Evolutionary conservation across 2,329 filamentous ascomycete genomes (phyloP), one percentile per base, ranked within the genome.

Genomic region (Teratosphaeria destructans): DNA sequence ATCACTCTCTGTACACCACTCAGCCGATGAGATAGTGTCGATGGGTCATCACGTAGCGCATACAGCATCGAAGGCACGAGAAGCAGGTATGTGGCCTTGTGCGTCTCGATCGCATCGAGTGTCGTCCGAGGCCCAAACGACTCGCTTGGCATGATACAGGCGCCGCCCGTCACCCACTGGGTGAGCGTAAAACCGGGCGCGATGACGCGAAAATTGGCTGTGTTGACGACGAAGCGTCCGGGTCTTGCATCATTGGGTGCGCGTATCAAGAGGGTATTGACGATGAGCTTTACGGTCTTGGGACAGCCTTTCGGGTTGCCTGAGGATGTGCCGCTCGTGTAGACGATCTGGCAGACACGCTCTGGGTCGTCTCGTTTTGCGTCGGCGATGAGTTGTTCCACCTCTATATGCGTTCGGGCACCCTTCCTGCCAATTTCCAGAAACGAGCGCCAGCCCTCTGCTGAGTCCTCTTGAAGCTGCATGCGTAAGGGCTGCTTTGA

Each of bases 151-250:
- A 66, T 59, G 11, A 67, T 61, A 27, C 56, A 52, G 16, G 60
- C 56, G 8, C 58, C 65, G 8, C 65, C 65, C 26, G 54, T 57
- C 23, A 52, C 55, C 62, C 61, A 65, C 16, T 43, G 49, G 3
- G 57, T 37, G 1, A 62, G 19, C 35, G 62, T 59, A 5, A 63
- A 34, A 4, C 59, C 52, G 2, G 61, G 59, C 5, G 61, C 62
- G 27, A 64, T 66, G 26, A 58, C 59, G n/a, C 65, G 64, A 37
- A 66, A 67, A 27, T 66, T 66, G 3, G 29, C 47, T 3, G 43
- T 32, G 16, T 58, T 39, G 29, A 58, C 29, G 19, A 58, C 11
- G 32, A 7, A 16, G 26, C 49, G 49, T 23, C 5, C 16, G 19
- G 27, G 29, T 23, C 3, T 11, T 16, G 16, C 29, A n/a, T 53